Evolutionary conservation across 1,284 basidiomycete species (phyloP).

Genomic region (Papiliotrema nemorosa): DNA sequence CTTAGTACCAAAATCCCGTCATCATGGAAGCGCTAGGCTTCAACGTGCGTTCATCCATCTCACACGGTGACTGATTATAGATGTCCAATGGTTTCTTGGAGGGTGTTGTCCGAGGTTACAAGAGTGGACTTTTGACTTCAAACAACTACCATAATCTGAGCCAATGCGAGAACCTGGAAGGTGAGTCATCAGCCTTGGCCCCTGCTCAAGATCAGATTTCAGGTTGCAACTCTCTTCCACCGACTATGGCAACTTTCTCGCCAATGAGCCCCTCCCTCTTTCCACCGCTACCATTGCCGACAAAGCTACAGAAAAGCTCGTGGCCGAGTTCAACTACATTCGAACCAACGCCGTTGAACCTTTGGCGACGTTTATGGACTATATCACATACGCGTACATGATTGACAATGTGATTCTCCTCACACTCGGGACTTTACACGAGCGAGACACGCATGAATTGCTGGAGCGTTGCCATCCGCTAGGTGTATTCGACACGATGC

Average conservation of each 20-base stretch:
- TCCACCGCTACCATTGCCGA: conserved; percentile 93
- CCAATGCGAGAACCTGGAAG: conserved; percentile 97
- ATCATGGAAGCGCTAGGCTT: conserved; percentile 88
- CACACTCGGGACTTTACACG: conserved; percentile 96
- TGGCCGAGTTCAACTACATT: conserved; percentile 95
- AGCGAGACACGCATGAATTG: conserved; percentile 95
- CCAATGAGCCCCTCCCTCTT: conserved; percentile 93
- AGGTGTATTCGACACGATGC: conserved; percentile 97
- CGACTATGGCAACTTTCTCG: conserved; percentile 97
- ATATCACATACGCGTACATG: conserved; percentile 98
- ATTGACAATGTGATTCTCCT: conserved; percentile 98
- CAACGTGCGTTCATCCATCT: conserved; percentile 61
- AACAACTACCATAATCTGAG: conserved; percentile 89
- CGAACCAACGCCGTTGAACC: conserved; percentile 87
- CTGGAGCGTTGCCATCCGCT: conserved; percentile 95
- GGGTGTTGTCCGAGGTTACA: conserved; percentile 92
- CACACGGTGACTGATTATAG: conserved; percentile 50
- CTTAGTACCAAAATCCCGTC: no score
- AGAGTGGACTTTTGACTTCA: conserved; percentile 82
- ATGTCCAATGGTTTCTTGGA: conserved; percentile 81
- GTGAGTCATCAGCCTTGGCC: conserved; percentile 52
- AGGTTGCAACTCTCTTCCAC: conserved; percentile 89
- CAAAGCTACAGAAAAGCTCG: conserved; percentile 89
- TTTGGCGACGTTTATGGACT: conserved; percentile 90
- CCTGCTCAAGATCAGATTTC: conserved; percentile 61